These are phyloP conservation scores for Candida rishiriensis DNA, from an alignment of 805 yeast species.

Conservation along the genomic window DNA sequence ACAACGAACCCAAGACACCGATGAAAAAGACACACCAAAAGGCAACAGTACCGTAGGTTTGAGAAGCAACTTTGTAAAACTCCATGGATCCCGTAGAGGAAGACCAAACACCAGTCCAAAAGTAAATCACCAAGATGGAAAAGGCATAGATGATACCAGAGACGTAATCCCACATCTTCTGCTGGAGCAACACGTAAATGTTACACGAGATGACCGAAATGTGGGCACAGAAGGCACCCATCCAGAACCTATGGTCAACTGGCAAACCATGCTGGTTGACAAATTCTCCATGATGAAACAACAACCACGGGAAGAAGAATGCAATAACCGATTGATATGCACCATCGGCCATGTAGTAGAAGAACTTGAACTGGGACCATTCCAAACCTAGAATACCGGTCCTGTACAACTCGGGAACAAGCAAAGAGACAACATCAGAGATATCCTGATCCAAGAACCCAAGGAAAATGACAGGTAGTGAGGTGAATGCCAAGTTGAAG, in stretches of 20 bases:
- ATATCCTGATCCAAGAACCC: constrained; percentile 78
- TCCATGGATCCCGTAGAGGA: constrained; percentile 43
- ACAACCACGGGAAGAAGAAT: constrained; percentile 62
- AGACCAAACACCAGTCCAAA: constrained; percentile 84
- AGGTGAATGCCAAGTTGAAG: constrained; percentile 77
- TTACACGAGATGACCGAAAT: constrained; percentile 64
- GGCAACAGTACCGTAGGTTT: constrained; percentile 53
- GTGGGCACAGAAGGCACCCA: constrained; percentile 60
- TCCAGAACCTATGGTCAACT: constrained; percentile 64
- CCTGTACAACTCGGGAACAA: constrained; percentile 67
- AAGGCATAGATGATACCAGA: constrained; percentile 47
- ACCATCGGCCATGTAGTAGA: constrained; percentile 65
- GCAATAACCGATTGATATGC: constrained; percentile 66
- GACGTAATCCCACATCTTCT: constrained; percentile 76
- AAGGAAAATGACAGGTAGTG: constrained; percentile 69
- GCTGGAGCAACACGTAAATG: constrained; percentile 61
- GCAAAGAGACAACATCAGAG: constrained; percentile 54
- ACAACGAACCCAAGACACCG: constrained; percentile 47
- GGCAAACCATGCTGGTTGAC: constrained; percentile 43
- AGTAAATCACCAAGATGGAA: constrained; percentile 54
- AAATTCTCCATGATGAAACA: constrained; percentile 43
- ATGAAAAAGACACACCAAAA: constrained; percentile 65
- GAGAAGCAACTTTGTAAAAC: constrained; percentile 61
- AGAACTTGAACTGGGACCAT: constrained; percentile 57
- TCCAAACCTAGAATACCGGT: constrained; percentile 61